A percentile compares a stretch with the other conserved stretches of the same genome.
Evolutionary conservation across 2,329 filamentous ascomycete genomes (phyloP).

Genomic region (Chrysosporium queenslandicum): DNA sequence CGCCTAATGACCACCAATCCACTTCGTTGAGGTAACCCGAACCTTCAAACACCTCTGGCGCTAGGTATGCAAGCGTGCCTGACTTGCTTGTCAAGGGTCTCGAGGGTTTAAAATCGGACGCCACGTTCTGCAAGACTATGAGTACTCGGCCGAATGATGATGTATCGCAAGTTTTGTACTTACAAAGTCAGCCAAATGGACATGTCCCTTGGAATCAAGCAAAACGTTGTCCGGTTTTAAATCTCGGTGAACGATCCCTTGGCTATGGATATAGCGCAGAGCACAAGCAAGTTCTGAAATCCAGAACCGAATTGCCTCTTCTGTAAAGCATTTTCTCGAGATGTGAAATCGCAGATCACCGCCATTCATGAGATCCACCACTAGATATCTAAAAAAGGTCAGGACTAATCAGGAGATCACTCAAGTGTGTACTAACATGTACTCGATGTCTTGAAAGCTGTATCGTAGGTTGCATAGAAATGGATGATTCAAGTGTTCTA

Average conservation of each 20-base stretch:
- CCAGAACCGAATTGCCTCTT: conserved; percentile 95
- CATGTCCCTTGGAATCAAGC: conserved; percentile 79
- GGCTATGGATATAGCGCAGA: conserved; percentile 71
- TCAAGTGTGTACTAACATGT: conserved; percentile 57
- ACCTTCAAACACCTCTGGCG: conserved; percentile 87
- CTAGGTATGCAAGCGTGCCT: conserved; percentile 87
- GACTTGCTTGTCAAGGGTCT: conserved; percentile 89
- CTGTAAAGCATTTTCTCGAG: conserved; percentile 92
- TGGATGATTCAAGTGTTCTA: conserved; percentile 94
- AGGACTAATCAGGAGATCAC: conserved; percentile 15
- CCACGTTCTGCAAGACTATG: conserved; percentile 62
- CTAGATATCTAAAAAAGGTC: conserved; percentile 57
- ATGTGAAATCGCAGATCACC: conserved; percentile 97
- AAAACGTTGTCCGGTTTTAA: conserved; percentile 89
- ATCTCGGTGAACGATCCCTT: conserved; percentile 83
- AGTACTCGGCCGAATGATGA: neutral
- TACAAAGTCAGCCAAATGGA: conserved; percentile 96
- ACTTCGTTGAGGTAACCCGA: conserved; percentile 81
- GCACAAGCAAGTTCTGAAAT: conserved; percentile 90
- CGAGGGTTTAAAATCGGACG: conserved; percentile 77
- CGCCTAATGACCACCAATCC: conserved; percentile 97
- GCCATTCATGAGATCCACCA: conserved; percentile 96
- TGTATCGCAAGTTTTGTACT: conserved; percentile 28
- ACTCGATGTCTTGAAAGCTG: conserved; percentile 98
- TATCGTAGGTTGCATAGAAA: conserved; percentile 98